Conservation (phyloP, 176 grass and related monocot species). For the Chrysopogon serrulatus region DNA sequence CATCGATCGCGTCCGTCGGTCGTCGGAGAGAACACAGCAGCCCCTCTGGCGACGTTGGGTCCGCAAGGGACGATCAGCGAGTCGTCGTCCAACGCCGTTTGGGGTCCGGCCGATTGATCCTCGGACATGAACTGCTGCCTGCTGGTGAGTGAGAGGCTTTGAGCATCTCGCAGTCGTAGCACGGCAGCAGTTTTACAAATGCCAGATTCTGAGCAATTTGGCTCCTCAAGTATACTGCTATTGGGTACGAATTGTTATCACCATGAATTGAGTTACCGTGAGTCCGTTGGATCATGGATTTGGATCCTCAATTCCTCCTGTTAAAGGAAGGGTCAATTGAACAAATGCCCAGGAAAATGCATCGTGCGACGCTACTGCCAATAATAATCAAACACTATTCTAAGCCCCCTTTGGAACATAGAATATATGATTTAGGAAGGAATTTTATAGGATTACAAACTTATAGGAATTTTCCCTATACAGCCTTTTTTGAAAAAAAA, state of each 20-base stretch:
- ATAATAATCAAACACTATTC: no score
- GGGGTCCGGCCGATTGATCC: neutral
- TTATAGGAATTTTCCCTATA: neutral
- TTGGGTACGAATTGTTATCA: neutral
- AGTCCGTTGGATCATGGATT: neutral
- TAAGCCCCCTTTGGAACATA: no score
- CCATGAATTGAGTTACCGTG: neutral
- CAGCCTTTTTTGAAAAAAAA: no score
- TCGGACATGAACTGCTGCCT: neutral
- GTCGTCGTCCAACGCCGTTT: neutral
- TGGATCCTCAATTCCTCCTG: neutral
- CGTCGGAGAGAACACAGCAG: neutral
- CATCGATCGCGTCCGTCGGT: slow-evolving; percentile 37
- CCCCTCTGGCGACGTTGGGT: neutral
- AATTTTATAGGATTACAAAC: no score
- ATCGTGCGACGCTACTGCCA: neutral
- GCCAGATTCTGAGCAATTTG: neutral
- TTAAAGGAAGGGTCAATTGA: neutral
- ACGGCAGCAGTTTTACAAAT: neutral
- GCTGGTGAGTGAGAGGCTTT: neutral
- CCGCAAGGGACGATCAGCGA: neutral
- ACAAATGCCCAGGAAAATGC: neutral
- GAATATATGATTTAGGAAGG: no score
- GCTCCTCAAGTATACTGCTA: no score
- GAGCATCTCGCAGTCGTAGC: neutral